Base-by-base conservation (phyloP, 2,329 filamentous ascomycete species). In the Xylariaceae sp. region DNA sequence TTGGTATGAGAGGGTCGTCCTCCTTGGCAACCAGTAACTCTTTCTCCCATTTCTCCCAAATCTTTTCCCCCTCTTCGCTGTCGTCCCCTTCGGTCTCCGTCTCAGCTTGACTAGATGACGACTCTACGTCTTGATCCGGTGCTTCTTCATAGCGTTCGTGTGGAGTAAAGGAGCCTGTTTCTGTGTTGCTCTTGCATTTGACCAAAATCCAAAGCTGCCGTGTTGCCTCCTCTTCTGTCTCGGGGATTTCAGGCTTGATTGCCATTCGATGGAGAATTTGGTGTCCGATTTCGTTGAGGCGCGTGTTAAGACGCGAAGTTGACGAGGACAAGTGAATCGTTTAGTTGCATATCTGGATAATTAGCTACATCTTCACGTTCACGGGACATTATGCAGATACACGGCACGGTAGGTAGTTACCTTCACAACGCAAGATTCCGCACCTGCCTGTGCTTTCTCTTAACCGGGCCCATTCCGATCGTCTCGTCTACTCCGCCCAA, bases 1-100 rank as follows among this genome's bases (percentile, higher is more conserved):
- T 47, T 22, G 45, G 45, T 16, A 47, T 47, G 26, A 47, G 45
- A 37, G 45, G 45, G 21, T 47, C 45, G 45, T 47, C 30, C 29
- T 47, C 29, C 45, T 47, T 47, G 26, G 29, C 26, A 6, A 37
- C 36, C 16, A 47, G n/a, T 29, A 47, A 19, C 18, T 47, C 45
- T 29, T 19, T 39, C 18, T 47, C 45, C 42, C 5, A 5, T 45
- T 45, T 45, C 15, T 45, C 42, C 42, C 42, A 45, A 21, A 29
- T 29, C 3, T n/a, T n/a, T n/a, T 16, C 15, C 42, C 29, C 42
- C 22, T 30, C 42, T 16, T 45, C 42, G 15, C 32, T 36, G 8
- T 45, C 42, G 13, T 30, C n/a, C 6, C 19, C 5, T 22, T 22
- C 22, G 7, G 8, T 16, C 42, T 22, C 42, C 2, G 19, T 16